Conservation (phyloP, 805 yeast genomes). For the Hanseniaspora clermontiae region DNA sequence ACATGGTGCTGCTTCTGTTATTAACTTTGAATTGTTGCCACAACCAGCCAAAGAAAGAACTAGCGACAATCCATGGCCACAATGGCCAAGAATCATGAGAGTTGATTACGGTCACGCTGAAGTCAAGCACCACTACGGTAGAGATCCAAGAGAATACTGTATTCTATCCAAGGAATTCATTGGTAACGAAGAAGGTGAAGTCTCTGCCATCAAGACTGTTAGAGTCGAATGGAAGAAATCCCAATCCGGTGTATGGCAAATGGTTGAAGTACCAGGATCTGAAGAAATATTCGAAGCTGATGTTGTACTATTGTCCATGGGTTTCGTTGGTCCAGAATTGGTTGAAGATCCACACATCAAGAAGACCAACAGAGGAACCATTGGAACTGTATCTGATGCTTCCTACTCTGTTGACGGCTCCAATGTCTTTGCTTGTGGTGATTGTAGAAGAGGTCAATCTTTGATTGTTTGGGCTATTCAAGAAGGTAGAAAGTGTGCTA, state of each 20-base stretch:
- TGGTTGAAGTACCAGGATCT: conserved; percentile 92
- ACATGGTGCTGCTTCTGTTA: conserved; percentile 90
- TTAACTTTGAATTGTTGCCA: conserved; percentile 88
- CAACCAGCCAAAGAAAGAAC: conserved; percentile 77
- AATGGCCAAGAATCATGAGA: conserved; percentile 96
- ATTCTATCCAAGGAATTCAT: conserved; percentile 90
- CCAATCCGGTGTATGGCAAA: conserved; percentile 95
- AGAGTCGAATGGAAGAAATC: conserved; percentile 97
- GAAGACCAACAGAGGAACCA: conserved; percentile 76
- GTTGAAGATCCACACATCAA: conserved; percentile 48
- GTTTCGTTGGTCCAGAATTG: conserved; percentile 92
- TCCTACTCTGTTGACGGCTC: conserved; percentile 53
- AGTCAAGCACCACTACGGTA: conserved; percentile 87
- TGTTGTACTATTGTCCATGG: conserved; percentile 87
- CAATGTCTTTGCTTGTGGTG: conserved; percentile 90
- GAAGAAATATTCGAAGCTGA: conserved; percentile 94
- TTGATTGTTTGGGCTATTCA: conserved; percentile 98
- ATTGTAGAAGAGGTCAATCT: conserved; percentile 97
- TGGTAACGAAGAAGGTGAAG: conserved; percentile 90
- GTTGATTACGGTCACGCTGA: conserved; percentile 97
- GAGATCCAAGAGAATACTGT: conserved; percentile 94
- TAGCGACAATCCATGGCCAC: conserved; percentile 98
- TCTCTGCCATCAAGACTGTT: conserved; percentile 87
- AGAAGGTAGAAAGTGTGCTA: conserved; percentile 97
- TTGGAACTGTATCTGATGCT: conserved; percentile 42